Conservation (phyloP, 2,329 filamentous ascomycete species). For the Juglanconis sp. region DNA sequence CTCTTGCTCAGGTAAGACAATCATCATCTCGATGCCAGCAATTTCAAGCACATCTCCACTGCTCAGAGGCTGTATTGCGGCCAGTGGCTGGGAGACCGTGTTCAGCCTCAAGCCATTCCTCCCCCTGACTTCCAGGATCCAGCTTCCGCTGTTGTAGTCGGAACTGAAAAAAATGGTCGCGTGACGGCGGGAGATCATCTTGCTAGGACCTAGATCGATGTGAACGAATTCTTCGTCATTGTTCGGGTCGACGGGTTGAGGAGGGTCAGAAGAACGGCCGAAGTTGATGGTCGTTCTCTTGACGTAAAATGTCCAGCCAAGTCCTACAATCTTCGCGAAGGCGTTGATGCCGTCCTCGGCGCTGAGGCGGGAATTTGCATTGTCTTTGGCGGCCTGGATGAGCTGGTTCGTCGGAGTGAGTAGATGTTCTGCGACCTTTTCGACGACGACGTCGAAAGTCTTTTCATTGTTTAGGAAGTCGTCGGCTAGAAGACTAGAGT, state of each 20-base stretch:
- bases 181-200: slow-evolving; percentile 75
- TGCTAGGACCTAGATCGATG: slow-evolving; percentile 84
- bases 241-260: slow-evolving; percentile 40
- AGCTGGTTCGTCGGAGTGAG: slow-evolving; percentile 37
- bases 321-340: slow-evolving; percentile 78
- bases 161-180: slow-evolving; percentile 71
- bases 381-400: slow-evolving; percentile 59
- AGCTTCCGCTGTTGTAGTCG: slow-evolving; percentile 63
- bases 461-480: slow-evolving; percentile 36
- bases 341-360: slow-evolving; percentile 64
- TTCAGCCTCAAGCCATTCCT: slow-evolving; percentile 89
- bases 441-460: slow-evolving; percentile 55
- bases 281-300: slow-evolving; percentile 73
- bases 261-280: slow-evolving; percentile 62
- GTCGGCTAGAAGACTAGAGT: slow-evolving; percentile 40
- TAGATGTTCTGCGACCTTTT: slow-evolving; percentile 53
- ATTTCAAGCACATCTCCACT: slow-evolving; percentile 93
- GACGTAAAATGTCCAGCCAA: slow-evolving; percentile 82
- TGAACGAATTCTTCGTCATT: slow-evolving; percentile 60
- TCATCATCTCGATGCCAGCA: slow-evolving; percentile 95
- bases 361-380: slow-evolving; percentile 61
- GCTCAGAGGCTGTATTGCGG: slow-evolving; percentile 62
- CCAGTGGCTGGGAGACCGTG: slow-evolving; percentile 65
- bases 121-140: slow-evolving; percentile 84
- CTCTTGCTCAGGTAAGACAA: slow-evolving; percentile 77